Evolutionary conservation across 164 flowering plant species (phyloP).

Genomic region (Magnolia kwangsiensis): DNA sequence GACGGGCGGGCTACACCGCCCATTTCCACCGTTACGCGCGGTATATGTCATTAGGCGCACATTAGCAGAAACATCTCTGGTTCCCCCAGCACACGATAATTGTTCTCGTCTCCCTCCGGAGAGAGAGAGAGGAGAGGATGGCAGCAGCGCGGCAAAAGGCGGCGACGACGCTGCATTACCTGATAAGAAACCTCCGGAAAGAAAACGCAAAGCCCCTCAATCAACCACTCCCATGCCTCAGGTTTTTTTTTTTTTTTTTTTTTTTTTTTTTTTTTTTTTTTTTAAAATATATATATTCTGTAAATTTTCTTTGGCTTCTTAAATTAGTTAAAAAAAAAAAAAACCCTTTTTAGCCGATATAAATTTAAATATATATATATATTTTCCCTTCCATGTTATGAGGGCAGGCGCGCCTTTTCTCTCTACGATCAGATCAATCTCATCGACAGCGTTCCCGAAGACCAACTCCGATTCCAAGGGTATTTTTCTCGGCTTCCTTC

Average conservation of each 20-base stretch:
- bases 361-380: no score
- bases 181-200: constrained; percentile 42
- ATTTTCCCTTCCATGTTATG: neutral
- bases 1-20: no score
- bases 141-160: constrained; percentile 49
- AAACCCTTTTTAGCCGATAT: neutral
- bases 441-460: constrained; percentile 81
- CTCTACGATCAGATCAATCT: constrained; percentile 95
- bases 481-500: constrained; percentile 15
- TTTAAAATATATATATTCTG: no score
- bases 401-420: constrained; percentile 69
- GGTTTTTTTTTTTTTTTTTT: no score
- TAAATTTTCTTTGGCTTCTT: no score
- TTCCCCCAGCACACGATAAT: no score
- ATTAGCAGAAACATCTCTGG: no score
- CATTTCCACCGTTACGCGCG: no score
- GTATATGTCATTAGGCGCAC: no score
- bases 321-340: neutral
- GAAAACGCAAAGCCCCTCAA: constrained; percentile 28
- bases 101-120: neutral
- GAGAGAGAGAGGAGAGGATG: constrained; percentile 12
- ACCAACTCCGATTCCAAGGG: constrained; percentile 87
- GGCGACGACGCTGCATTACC: constrained; percentile 50
- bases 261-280: no score
- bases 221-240: constrained; percentile 56